A percentile compares a stretch with the other conserved stretches of the same genome.
phyloP scores from a whole-genome alignment of 2,329 filamentous ascomycete genomes.

The Amauroascus niger region DNA sequence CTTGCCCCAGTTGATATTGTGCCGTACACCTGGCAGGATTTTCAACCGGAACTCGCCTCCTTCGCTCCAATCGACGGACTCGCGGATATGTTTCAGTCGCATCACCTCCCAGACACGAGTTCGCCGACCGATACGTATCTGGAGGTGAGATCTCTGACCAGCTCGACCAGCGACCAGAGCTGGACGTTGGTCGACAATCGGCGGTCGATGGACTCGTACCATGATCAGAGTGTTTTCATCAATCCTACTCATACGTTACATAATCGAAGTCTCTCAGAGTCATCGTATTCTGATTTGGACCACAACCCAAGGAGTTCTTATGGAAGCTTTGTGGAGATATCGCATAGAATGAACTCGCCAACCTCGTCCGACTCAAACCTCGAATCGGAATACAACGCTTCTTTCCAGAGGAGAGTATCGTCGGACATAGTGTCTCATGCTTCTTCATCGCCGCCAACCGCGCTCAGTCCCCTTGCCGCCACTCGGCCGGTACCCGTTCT shows the following conservation, averaged over 20 bases:
- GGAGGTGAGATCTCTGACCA: constrained; percentile 72
- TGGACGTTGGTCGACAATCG: constrained; percentile 75
- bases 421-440: constrained; percentile 37
- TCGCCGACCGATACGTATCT: constrained; percentile 72
- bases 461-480: constrained; percentile 57
- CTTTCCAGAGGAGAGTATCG: constrained; percentile 32
- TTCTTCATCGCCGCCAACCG: constrained; percentile 34
- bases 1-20: constrained; percentile 52
- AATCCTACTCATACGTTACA: constrained; percentile 88
- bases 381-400: constrained; percentile 44
- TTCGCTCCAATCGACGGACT: constrained; percentile 42
- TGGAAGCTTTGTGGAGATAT: constrained; percentile 74
- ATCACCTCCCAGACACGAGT: constrained; percentile 42
- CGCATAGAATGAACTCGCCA: constrained; percentile 72
- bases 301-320: constrained; percentile 54
- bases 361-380: constrained; percentile 68
- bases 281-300: constrained; percentile 63
- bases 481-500: constrained; percentile 55
- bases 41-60: constrained; percentile 58
- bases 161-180: constrained; percentile 73
- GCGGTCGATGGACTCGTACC: constrained; percentile 59
- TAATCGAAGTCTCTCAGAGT: constrained; percentile 76
- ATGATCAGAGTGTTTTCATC: constrained; percentile 62
- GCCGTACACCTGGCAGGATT: constrained; percentile 67
- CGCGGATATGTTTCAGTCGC: constrained; percentile 32